Percentiles rank a stretch among this genome's conserved stretches.
These are phyloP conservation scores for Cryptosporidium ubiquitum DNA, from an alignment of 169 alveolate species.

Conservation along the genomic window DNA sequence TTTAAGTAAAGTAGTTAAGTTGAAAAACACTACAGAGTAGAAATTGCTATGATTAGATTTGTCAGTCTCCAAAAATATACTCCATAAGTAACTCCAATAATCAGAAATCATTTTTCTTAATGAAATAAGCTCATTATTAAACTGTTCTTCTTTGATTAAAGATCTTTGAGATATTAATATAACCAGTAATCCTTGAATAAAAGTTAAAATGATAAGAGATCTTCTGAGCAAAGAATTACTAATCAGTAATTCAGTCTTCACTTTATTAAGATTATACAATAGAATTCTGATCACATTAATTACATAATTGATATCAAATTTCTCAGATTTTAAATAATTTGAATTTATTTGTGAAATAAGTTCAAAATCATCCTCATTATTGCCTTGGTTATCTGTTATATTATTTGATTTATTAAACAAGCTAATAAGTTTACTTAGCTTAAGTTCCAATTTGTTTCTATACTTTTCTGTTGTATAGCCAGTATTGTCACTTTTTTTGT, in stretches of 20 bases:
- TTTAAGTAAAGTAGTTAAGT: background rate
- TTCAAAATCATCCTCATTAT: background rate
- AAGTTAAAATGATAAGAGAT: background rate
- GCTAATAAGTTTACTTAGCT: background rate
- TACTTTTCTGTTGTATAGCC: background rate
- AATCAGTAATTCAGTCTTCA: background rate
- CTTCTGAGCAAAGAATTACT: background rate
- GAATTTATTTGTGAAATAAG: background rate
- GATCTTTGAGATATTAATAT: background rate
- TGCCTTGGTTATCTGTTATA: too few species aligned
- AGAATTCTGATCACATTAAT: background rate
- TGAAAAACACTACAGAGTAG: slow-evolving; percentile 5
- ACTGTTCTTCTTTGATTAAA: background rate
- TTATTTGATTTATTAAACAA: background rate
- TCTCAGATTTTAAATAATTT: background rate
- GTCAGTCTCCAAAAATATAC: background rate
- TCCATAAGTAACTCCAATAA: slow-evolving; percentile 51
- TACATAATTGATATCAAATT: too few species aligned
- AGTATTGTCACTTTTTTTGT: background rate
- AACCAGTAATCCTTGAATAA: slow-evolving; percentile 11
- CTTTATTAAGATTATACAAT: background rate
- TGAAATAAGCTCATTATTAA: too few species aligned
- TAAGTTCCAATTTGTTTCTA: background rate
- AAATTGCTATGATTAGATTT: background rate
- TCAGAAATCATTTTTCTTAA: background rate